Conservation (phyloP, 2,329 filamentous ascomycete genomes). For the Aureobasidium namibiae region DNA sequence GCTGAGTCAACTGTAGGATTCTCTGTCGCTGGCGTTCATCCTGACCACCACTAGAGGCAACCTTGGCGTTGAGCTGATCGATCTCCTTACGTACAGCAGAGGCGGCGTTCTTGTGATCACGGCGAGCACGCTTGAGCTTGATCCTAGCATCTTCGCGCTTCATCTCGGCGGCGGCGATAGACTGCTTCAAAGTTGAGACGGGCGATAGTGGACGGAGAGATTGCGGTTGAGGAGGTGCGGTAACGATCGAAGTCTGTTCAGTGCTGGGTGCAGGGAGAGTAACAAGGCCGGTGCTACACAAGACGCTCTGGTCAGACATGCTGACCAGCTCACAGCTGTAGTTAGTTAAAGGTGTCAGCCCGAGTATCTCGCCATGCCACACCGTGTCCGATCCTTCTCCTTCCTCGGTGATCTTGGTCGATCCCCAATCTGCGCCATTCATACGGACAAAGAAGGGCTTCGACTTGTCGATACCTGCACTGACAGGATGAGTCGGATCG, state of each 20-base stretch:
- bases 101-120: constrained; percentile 64
- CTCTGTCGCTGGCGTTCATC: constrained; percentile 72
- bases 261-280: constrained; percentile 53
- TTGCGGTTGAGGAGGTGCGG: constrained; percentile 47
- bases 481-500: constrained; percentile 32
- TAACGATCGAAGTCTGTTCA: constrained; percentile 39
- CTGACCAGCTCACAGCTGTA: constrained; percentile 74
- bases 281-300: constrained; percentile 65
- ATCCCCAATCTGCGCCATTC: constrained; percentile 73
- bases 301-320: constrained; percentile 53
- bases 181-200: constrained; percentile 66
- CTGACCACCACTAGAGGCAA: constrained; percentile 59
- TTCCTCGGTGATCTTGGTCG: constrained; percentile 55
- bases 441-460: constrained; percentile 74
- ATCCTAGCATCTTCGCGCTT: constrained; percentile 62
- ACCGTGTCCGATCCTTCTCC: constrained; percentile 35
- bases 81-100: constrained; percentile 65
- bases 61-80: constrained; percentile 57
- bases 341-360: constrained; percentile 62
- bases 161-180: constrained; percentile 62
- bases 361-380: constrained; percentile 63
- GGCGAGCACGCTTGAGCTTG: constrained; percentile 61
- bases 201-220: constrained; percentile 67
- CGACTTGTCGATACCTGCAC: constrained; percentile 50
- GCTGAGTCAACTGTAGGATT: constrained; percentile 65